Evolutionary conservation across 148 eudicot genomes (phyloP).

Genomic region (Silene uniflora): DNA sequence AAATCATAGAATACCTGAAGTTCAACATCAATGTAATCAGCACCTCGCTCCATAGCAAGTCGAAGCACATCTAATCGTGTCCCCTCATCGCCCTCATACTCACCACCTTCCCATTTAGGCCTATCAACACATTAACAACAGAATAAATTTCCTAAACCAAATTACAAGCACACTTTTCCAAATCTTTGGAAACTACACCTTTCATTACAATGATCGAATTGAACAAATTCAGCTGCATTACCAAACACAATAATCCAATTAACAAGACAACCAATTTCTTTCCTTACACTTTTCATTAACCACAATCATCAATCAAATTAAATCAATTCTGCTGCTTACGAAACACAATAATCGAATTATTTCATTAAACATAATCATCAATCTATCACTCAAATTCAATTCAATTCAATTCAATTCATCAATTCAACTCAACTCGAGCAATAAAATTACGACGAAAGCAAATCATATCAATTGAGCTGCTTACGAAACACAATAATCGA

Average conservation of each 20-base stretch:
- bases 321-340: too few relatives aligned
- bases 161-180: too few relatives aligned
- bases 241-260: not conserved
- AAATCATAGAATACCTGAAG: constrained; percentile 47
- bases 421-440: too few relatives aligned
- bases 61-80: constrained; percentile 36
- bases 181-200: too few relatives aligned
- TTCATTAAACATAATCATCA: too few relatives aligned
- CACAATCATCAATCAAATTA: not conserved
- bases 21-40: constrained; percentile 65
- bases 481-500: not conserved
- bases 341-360: not conserved
- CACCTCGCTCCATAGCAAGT: constrained; percentile 58
- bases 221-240: too few relatives aligned
- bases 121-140: constrained; percentile 22
- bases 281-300: not conserved
- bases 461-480: not conserved
- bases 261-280: not conserved
- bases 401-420: too few relatives aligned
- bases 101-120: constrained; percentile 61
- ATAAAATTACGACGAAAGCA: too few relatives aligned
- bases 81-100: constrained; percentile 52
- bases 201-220: too few relatives aligned
- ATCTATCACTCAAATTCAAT: not conserved
- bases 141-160: not conserved